Conservation (phyloP, 2,329 filamentous ascomycete species). For the Colletotrichum ledebouriae region DNA sequence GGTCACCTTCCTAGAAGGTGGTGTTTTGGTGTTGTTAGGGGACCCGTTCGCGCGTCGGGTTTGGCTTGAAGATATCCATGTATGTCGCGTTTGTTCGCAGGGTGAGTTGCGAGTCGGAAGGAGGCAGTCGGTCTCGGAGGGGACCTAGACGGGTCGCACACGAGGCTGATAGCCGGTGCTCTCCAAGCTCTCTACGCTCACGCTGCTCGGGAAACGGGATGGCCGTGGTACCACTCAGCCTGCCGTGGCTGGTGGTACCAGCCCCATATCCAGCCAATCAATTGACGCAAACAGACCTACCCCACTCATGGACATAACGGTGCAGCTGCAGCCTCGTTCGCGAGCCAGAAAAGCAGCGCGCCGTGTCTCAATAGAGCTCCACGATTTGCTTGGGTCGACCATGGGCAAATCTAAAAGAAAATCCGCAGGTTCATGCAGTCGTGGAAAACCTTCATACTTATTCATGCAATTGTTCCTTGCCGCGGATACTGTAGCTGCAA, state of each 20-base stretch:
- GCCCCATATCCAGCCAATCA: conserved; percentile 24
- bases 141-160: conserved; percentile 33
- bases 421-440: too few species aligned
- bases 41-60: conserved; percentile 15
- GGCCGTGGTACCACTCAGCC: conserved; percentile 31
- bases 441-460: too few species aligned
- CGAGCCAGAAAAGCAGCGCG: not conserved
- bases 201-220: conserved; percentile 29
- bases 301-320: not conserved
- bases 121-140: conserved; percentile 10
- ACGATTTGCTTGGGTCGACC: not conserved
- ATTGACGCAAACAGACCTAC: not conserved
- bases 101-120: not conserved
- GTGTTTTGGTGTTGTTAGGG: conserved; percentile 25
- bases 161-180: conserved; percentile 38
- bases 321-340: conserved; percentile 19
- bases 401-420: too few species aligned
- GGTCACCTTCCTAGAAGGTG: conserved; percentile 38
- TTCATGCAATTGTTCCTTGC: too few species aligned
- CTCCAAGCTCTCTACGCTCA: conserved; percentile 36
- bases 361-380: not conserved
- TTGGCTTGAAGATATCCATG: not conserved
- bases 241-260: conserved; percentile 35
- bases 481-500: too few species aligned
- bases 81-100: conserved; percentile 10